Base-by-base conservation (phyloP, 1,139 yeast species). In the Blastobotrys buckinghamii region DNA sequence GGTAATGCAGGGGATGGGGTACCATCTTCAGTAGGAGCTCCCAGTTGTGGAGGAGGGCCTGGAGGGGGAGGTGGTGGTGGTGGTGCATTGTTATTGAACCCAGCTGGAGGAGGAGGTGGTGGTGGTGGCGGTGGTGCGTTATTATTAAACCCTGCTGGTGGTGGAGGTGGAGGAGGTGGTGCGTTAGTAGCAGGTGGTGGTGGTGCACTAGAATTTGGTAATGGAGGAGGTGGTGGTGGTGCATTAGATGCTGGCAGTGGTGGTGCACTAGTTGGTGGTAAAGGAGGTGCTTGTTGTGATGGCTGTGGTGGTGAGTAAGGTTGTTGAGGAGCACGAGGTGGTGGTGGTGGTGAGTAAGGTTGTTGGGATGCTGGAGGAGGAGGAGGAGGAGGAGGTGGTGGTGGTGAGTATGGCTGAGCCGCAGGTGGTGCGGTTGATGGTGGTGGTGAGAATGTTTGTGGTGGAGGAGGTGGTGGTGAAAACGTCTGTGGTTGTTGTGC, bases 1-100 rank as follows among this genome's bases (percentile, higher is more conserved):
- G 66, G 65, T 24, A 66, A 45, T 9, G 70, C 64, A 2, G 71
- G 67, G 7, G 71, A 67, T n/a, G 73, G 66, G 1, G 73, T 67
- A 10, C 73, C 67, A n/a, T 68, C 56, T 1, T 60, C 59, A 2
- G 59, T 61, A 68, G 63, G 13, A 70, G 71, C 17, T n/a, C n/a
- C n/a, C n/a, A n/a, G n/a, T n/a, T n/a, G n/a, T n/a, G n/a, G n/a
- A n/a, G n/a, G n/a, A n/a, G 72, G 73, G 17, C 75, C 73, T 13
- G 64, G 59, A 9, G 65, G 58, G 1, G 66, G 60, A 16, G 75
- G 71, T 17, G 71, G 69, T 9, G 73, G 65, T n/a, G 71, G 65
- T 1, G 64, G 61, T 6, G 61, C 58, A 9, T 58, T 47, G 24
- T 22, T 22, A 22, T 22, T 22, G 24, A 22, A 22, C 8, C 64